Base-by-base conservation (phyloP, 352 stramenopile species). In the Thraustochytrium sp. region DNA sequence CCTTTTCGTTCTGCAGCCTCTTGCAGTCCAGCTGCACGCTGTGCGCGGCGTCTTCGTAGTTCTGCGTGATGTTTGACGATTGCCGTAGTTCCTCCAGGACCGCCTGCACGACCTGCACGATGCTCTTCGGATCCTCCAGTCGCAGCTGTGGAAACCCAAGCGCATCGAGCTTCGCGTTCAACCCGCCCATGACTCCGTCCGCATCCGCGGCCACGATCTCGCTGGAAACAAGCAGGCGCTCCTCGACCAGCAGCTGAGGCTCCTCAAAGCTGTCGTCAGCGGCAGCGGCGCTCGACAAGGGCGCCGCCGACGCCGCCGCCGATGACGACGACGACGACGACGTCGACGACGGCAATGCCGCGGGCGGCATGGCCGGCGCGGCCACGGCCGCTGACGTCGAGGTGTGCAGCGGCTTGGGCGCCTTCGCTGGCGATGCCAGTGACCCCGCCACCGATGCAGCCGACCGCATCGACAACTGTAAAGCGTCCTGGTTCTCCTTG, bases 91-190 rank as follows among this genome's bases (percentile, higher is more conserved):
- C 65, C 31, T 49, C 48, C 23, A 80, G 68, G 13, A 80, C 18
- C 16, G 44, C 37, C 26, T 80, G 68, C 1, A 80, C 46, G 5
- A 64, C 68, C 18, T 64, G n/a, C 8, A 80, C 42, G 2, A 61
- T 63, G 48, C 21, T 48, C 8, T 5, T 13, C 9, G 40, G 26
- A 1, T 64, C 37, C 44, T 44, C 42, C 11, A 49, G 2, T 3
- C 38, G 42, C 1, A 80, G 46, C 34, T 61, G 53, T 18, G 42
- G 44, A 51, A 63, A 80, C 26, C 68, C 68, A 26, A 80, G 68
- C n/a, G 31, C 31, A 23, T 80, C 68, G n/a, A 80, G 68, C 37
- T 51, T 61, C 44, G 36, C 42, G 53, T 80, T 80, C 8, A 80
- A 18, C 0, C 44, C 53, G 51, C 44, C 51, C 3, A 80, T 46